Evolutionary conservation across 441 rosid species (phyloP), one percentile per base, ranked within the genome.

Genomic region (Aquilaria agallochum): DNA sequence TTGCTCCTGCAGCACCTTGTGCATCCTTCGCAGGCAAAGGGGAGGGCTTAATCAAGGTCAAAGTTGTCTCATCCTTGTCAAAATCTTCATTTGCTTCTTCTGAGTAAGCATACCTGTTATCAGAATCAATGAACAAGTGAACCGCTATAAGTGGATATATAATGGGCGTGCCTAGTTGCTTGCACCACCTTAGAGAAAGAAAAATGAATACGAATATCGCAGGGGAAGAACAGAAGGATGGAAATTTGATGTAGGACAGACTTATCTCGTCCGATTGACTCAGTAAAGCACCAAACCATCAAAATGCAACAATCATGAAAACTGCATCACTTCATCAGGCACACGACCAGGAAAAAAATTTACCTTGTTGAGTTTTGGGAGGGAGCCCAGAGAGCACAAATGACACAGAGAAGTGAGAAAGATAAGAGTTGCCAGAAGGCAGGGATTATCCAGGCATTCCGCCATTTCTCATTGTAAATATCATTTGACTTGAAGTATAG

Each of bases 391-490:
- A 95, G 96, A 79, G 68, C 81, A 58, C 92, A 89, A 44, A 95
- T 91, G 72, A 95, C 76, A 27, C 81, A 74, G 27, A 91, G 83
- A 34, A 95, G 83, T 20, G 95, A 89, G 69, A 87, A 89, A 5
- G 96, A 91, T 57, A 91, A 83, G 30, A 94, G 74, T 68, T 91
- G 99, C 97, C 97, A 91, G 69, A 91, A 86, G 57, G 96, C 95
- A 2, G 96, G 91, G 73, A 94, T 83, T 73, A 91, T 72, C 97
- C 99, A 94, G 12, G 96, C 96, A 56, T 84, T 86, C 76, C 86
- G 92, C 97, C 99, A 94, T 31, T 70, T 84, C 72, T 91, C 96
- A 44, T 94, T 94, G 77, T 91, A 91, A 49, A 83, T 78, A 68
- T 94, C 99, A 40, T 77, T 84, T 15, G 94, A 78, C 82, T 94